phyloP scores from a whole-genome alignment of 306 rosid species.

The Pueraria montana region DNA sequence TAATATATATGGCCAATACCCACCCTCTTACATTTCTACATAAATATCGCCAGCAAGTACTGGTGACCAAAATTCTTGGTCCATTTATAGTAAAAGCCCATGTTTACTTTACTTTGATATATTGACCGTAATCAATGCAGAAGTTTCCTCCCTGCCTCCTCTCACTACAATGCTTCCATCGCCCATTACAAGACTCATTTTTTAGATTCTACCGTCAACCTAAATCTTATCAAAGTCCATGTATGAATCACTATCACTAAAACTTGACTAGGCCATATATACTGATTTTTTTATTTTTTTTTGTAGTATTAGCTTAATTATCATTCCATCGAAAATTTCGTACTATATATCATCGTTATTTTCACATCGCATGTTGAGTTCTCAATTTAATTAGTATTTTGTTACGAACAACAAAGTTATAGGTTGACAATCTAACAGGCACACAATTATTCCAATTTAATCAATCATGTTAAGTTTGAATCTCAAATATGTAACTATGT shows the following conservation, averaged over 20 bases:
- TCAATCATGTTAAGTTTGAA: too few species aligned
- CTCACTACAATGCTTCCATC: not conserved
- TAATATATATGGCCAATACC: not conserved
- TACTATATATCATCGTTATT: not conserved
- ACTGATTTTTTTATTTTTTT: too few species aligned
- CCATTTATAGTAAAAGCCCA: not conserved
- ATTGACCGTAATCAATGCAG: not conserved
- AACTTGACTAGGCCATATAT: not conserved
- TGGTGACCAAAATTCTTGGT: not conserved
- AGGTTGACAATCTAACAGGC: too few species aligned
- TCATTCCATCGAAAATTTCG: not conserved
- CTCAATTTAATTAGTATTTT: not conserved
- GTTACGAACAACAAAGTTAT: too few species aligned
- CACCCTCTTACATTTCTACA: not conserved
- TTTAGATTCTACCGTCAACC: not conserved
- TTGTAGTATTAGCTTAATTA: not conserved
- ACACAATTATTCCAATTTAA: too few species aligned
- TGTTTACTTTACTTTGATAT: not conserved
- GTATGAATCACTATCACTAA: not conserved
- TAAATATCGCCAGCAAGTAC: not conserved
- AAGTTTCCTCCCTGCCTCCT: slow-evolving; percentile 11
- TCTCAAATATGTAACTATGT: too few species aligned
- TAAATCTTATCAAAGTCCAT: not conserved
- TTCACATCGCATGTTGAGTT: not conserved
- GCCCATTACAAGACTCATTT: not conserved